Percentiles rank a stretch among this genome's conserved stretches.
These are phyloP conservation scores for Trichoderma erinaceum DNA, from an alignment of 495 filamentous ascomycete species.

Conservation along the genomic window DNA sequence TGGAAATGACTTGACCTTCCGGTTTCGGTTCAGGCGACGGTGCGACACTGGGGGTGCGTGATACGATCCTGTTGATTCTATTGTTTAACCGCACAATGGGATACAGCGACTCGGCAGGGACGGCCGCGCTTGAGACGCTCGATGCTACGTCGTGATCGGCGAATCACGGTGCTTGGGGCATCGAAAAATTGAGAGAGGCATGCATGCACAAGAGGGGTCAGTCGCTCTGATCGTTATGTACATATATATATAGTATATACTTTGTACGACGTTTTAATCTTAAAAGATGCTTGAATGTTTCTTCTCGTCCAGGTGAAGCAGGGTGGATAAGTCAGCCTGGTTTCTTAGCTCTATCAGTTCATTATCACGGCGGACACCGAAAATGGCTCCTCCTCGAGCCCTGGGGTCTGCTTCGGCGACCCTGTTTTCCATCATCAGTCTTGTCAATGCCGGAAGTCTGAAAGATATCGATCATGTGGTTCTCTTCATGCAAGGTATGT, in stretches of 20 bases:
- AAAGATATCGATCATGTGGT: slow-evolving; percentile 52
- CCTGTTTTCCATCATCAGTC: slow-evolving; percentile 16
- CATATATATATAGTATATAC: not conserved
- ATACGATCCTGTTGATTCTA: not conserved
- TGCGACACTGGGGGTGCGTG: not conserved
- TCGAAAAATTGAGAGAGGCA: no score
- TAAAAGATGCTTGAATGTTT: not conserved
- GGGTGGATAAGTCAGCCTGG: not conserved
- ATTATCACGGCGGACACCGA: not conserved
- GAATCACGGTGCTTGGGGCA: not conserved
- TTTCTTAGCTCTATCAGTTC: not conserved
- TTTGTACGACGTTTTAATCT: not conserved
- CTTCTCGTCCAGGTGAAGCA: not conserved
- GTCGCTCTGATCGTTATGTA: not conserved
- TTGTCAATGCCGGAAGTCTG: slow-evolving; percentile 36
- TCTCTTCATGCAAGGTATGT: slow-evolving; percentile 54
- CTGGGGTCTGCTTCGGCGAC: not conserved
- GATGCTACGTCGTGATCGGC: not conserved
- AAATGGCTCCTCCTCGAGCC: not conserved
- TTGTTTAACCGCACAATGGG: not conserved
- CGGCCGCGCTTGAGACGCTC: not conserved
- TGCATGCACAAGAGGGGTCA: not conserved
- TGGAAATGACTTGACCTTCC: not conserved
- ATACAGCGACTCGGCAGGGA: not conserved
- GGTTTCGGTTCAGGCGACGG: not conserved